These are phyloP conservation scores for Fusarium sp. DNA, from an alignment of 2,329 filamentous ascomycete species.

Conservation along the genomic window DNA sequence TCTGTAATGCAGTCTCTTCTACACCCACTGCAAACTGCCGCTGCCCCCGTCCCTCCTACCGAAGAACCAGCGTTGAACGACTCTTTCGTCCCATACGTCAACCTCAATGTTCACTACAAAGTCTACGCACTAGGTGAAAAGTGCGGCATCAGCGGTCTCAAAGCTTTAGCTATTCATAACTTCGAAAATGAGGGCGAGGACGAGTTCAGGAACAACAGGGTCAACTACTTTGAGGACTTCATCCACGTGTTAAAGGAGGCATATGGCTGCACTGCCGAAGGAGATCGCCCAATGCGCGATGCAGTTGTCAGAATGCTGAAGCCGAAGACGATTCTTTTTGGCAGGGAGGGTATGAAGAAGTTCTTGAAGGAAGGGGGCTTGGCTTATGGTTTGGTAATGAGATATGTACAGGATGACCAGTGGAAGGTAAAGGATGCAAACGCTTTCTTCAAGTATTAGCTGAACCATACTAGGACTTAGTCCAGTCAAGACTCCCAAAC, in stretches of 20 bases:
- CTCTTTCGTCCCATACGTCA: too few relatives aligned
- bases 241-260: neutral
- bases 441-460: too few relatives aligned
- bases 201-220: accelerated
- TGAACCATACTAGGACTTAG: too few relatives aligned
- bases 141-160: neutral
- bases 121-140: neutral
- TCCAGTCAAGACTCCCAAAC: neutral
- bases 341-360: neutral
- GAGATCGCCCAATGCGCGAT: neutral
- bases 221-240: neutral
- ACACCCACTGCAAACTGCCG: neutral
- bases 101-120: neutral
- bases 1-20: neutral
- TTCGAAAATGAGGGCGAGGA: neutral
- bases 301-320: neutral
- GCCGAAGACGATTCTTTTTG: neutral
- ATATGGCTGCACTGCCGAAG: neutral
- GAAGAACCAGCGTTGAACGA: accelerated
- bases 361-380: neutral
- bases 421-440: too few relatives aligned
- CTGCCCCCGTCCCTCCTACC: accelerated
- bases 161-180: neutral
- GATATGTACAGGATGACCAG: neutral
- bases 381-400: neutral